Percentiles rank a stretch among this genome's conserved stretches.
Evolutionary conservation across 345 rosid species (phyloP).

Genomic region (Citrus sinensis): DVS_A1.0 CM039168.1:30261001-30261500

Average conservation of each 20-base stretch:
- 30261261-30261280: conserved; percentile 3
- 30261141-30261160: conserved; percentile 99
- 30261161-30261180: conserved; percentile 95
- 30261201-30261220: conserved; percentile 90
- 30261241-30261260: not conserved
- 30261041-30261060: conserved; percentile 79
- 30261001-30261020: conserved; percentile 90
- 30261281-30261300: not conserved
- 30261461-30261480: not conserved
- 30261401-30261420: not conserved
- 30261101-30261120: conserved; percentile 37
- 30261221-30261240: not conserved
- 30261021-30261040: conserved; percentile 89
- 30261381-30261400: not conserved
- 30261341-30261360: not conserved
- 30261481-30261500: not conserved
- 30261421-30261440: not conserved
- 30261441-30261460: not conserved
- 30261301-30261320: conserved; percentile 8
- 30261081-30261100: conserved; percentile 26
- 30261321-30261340: not conserved
- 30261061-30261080: conserved; percentile 80
- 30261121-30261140: conserved; percentile 61
- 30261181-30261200: conserved; percentile 97
- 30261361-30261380: not conserved